Evolutionary conservation across 2,329 filamentous ascomycete genomes (phyloP).

Genomic region (Gremmenia infestans): DNA sequence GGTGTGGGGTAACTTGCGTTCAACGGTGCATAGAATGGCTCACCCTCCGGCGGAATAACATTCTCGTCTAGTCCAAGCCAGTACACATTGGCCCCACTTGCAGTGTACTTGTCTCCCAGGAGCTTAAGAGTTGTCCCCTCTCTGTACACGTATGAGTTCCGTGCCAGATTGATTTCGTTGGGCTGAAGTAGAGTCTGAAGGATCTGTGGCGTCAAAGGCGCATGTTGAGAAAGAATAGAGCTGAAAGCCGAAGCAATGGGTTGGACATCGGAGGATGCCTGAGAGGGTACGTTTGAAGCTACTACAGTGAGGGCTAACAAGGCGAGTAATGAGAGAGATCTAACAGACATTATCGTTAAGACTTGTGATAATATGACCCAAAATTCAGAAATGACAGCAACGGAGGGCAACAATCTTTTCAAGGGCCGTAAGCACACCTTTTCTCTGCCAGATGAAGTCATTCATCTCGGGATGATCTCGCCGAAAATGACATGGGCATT

Average conservation of each 20-base stretch:
- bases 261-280: not conserved
- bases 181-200: slow-evolving; percentile 16
- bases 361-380: too few relatives aligned
- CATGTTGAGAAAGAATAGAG: slow-evolving; percentile 9
- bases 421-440: too few relatives aligned
- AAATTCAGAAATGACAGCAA: too few relatives aligned
- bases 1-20: slow-evolving; percentile 43
- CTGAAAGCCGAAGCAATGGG: slow-evolving; percentile 4
- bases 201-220: slow-evolving; percentile 19
- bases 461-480: too few relatives aligned
- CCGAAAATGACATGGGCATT: too few relatives aligned
- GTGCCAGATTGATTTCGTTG: slow-evolving; percentile 10
- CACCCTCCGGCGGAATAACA: slow-evolving; percentile 38
- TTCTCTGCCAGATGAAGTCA: too few relatives aligned
- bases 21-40: slow-evolving; percentile 40
- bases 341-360: too few relatives aligned
- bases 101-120: slow-evolving; percentile 38
- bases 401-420: too few relatives aligned
- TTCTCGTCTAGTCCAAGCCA: slow-evolving; percentile 49
- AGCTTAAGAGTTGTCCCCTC: slow-evolving; percentile 35
- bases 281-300: not conserved
- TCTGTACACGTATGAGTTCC: slow-evolving; percentile 31
- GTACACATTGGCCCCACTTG: slow-evolving; percentile 45
- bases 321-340: not conserved
- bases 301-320: not conserved